Evolutionary conservation across 73 alveolate species (phyloP), one percentile per base, ranked within the genome.

Genomic region (Paramecium octaurelia): DNA sequence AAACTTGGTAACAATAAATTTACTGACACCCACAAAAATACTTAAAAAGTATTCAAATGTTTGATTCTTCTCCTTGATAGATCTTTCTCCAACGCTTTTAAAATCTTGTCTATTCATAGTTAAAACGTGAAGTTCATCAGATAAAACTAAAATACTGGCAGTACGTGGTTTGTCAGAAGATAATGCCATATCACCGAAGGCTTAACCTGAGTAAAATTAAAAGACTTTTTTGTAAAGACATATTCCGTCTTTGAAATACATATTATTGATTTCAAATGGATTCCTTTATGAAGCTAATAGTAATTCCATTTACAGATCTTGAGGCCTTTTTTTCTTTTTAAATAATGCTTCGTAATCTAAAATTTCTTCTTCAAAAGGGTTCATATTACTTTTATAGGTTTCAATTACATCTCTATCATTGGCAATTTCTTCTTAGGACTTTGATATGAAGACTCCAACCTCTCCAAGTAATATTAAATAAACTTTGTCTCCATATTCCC

Each of bases 401-500:
- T 35, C 88, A 75, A 38, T 35, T 36, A 42, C 88, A 4, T 80
- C 91, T 46, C 21, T 21, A 43, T 80, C 91, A 21, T 18, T 80
- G 0, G 21, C 18, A 46, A 80, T 24, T 14, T 80, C 91, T 18
- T 42, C 91, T 21, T 43, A 35, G 3, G 76, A 44, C 38, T 36
- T 21, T 10, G 91, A 42, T 6, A 80, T 36, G 23, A 44, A 80
- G 27, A 80, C 91, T 24, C 76, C 91, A 44, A 80, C 91, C 18
- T 80, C 91, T 23, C 91, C 91, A 21, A 21, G 14, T 44, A 80
- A 48, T 21, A 80, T 80, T 4, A 80, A 31, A 35, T 80, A 80
- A 14, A 80, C 43, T 46, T 80, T 80, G 50, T 80, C 91, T 11
- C 91, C 91, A 80, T 44, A 80, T 31, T 80, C 91, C 31, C 91